A percentile compares a stretch with the other conserved stretches of the same genome.
These are phyloP conservation scores for Diaporthe sp. DNA, from an alignment of 2,329 filamentous ascomycete species.

Conservation along the genomic window DNA sequence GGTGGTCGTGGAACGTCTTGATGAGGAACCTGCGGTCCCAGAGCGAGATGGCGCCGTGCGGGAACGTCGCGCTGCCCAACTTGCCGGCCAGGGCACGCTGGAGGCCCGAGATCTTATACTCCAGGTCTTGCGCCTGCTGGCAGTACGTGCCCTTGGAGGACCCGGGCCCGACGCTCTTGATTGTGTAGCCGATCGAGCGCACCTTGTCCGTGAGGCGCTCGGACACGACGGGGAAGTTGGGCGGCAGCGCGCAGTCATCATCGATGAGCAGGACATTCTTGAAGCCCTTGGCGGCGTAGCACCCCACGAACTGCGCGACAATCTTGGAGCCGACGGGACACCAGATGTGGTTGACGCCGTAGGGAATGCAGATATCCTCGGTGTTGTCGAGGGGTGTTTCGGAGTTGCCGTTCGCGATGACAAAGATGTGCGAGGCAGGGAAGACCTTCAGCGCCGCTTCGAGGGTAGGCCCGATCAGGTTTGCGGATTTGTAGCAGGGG, in stretches of 20 bases:
- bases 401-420: conserved; percentile 60
- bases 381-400: conserved; percentile 58
- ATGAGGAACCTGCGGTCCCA: conserved; percentile 59
- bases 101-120: conserved; percentile 61
- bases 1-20: conserved; percentile 57
- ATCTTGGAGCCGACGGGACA: conserved; percentile 59
- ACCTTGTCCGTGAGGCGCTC: conserved; percentile 53
- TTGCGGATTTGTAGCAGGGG: conserved; percentile 58
- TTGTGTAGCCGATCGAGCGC: conserved; percentile 60
- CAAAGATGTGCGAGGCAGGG: conserved; percentile 55
- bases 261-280: conserved; percentile 59
- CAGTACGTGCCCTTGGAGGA: conserved; percentile 49
- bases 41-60: conserved; percentile 61
- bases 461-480: conserved; percentile 52
- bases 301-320: conserved; percentile 60
- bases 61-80: conserved; percentile 58
- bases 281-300: conserved; percentile 55
- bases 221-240: conserved; percentile 58
- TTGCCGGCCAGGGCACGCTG: conserved; percentile 55
- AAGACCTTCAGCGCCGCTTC: conserved; percentile 58
- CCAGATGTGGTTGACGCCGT: conserved; percentile 60
- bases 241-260: conserved; percentile 58
- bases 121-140: conserved; percentile 61
- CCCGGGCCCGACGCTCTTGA: conserved; percentile 54
- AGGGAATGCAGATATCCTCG: conserved; percentile 53